Percentiles rank a stretch among this genome's conserved stretches.
phyloP scores from a whole-genome alignment of 1,284 basidiomycete species.

The Takashimella koratensis region DNA sequence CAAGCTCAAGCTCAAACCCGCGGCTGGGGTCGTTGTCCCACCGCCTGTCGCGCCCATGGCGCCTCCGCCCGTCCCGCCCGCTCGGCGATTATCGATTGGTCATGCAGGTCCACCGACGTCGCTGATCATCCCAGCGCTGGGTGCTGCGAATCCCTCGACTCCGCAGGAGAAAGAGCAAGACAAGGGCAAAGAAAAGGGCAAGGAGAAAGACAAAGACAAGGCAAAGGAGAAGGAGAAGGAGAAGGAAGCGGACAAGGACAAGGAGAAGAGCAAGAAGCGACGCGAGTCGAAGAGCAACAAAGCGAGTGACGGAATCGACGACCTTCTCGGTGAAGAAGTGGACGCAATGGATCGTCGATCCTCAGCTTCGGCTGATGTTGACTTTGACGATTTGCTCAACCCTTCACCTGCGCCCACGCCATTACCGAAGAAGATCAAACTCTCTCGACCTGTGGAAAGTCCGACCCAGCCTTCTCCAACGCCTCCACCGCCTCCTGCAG shows the following conservation, averaged over 20 bases:
- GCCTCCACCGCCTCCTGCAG: neutral
- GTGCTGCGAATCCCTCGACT: neutral
- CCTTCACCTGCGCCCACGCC: slow-evolving; percentile 15
- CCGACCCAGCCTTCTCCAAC: neutral
- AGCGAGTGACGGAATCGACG: slow-evolving; percentile 32
- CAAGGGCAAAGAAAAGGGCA: slow-evolving; percentile 2
- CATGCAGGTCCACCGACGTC: neutral
- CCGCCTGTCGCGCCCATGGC: slow-evolving; percentile 30
- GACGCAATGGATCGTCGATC: slow-evolving; percentile 36
- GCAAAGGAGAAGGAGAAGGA: slow-evolving; percentile 9
- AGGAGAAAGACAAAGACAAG: slow-evolving; percentile 6
- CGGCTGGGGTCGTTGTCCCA: slow-evolving; percentile 23
- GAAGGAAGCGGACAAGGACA: slow-evolving; percentile 2
- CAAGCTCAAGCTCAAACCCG: slow-evolving; percentile 37
- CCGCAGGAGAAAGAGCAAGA: slow-evolving; percentile 4
- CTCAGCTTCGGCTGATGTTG: slow-evolving; percentile 8
- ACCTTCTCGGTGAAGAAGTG: slow-evolving; percentile 43
- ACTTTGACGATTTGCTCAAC: slow-evolving; percentile 30
- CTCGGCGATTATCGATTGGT: neutral
- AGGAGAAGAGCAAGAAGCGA: slow-evolving; percentile 12
- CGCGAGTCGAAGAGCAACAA: slow-evolving; percentile 8
- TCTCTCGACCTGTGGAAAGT: slow-evolving; percentile 1
- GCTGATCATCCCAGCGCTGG: neutral
- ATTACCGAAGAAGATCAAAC: slow-evolving; percentile 36
- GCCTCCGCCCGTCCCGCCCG: slow-evolving; percentile 37